Conservation (phyloP, 345 rosid genomes). For the Eucalyptus curtisii region DNA sequence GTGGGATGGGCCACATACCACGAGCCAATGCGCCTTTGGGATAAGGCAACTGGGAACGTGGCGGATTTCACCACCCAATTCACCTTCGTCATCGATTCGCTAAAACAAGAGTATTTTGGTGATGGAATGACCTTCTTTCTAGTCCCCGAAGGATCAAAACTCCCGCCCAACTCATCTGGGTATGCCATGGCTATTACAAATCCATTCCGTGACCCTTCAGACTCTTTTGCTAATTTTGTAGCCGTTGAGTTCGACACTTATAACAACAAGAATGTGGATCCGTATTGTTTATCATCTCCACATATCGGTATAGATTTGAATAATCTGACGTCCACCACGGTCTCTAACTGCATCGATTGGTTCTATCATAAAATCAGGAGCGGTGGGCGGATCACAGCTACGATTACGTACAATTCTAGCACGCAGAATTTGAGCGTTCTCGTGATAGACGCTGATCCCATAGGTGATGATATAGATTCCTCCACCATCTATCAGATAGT, state of each 20-base stretch:
- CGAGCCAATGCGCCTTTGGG: neutral
- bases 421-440: neutral
- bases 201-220: too few species aligned
- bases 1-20: neutral
- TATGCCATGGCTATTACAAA: rapidly evolving
- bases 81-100: neutral
- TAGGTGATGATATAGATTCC: rapidly evolving
- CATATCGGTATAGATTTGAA: neutral
- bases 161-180: rapidly evolving
- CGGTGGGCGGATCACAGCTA: rapidly evolving
- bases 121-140: neutral
- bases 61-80: neutral
- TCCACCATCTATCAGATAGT: rapidly evolving
- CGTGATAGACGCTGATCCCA: rapidly evolving
- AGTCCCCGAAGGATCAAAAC: rapidly evolving
- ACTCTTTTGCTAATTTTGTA: neutral
- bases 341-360: rapidly evolving
- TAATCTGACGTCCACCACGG: neutral
- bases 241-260: neutral
- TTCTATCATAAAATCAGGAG: rapidly evolving
- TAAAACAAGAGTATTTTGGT: rapidly evolving
- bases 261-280: too few species aligned
- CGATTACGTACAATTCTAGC: neutral
- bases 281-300: neutral
- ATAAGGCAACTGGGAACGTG: neutral